Evolutionary conservation across 495 filamentous ascomycete genomes (phyloP), one percentile per base, ranked within the genome.

Genomic region (Parathielavia hyrcaniae): DNA sequence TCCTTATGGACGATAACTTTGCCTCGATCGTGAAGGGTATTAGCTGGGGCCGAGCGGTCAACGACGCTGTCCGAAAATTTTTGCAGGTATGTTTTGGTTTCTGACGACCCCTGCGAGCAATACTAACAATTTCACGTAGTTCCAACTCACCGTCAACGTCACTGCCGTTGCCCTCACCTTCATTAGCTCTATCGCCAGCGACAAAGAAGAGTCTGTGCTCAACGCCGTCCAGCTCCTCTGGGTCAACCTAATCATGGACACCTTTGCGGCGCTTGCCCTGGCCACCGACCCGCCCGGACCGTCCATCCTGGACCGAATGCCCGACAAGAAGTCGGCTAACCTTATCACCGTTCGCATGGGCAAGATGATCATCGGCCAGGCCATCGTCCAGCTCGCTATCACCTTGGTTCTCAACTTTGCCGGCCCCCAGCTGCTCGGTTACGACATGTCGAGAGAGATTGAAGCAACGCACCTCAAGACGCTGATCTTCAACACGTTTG

Each of bases 201-300:
- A 68, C 32, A 71, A 84, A 22, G 84, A 85, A 61, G 71, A 81
- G 54, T 90, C 89, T 48, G 90, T 95, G 39, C 75, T 95, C 47
- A 92, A 81, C 34, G 89, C 90, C 12, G 90, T 95, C 16, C 90
- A 95, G 73, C 79, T 95, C 35, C 81, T 95, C 32, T 95, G 90
- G 90, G 87, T 95, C 61, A 95, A 95, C 63, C 75, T 95, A 53
- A 95, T 95, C 69, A 95, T 95, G 90, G 90, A 95, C 62, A 93
- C 90, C 0, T 89, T 95, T 61, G 90, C 90, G 30, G 90, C 90
- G 13, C 79, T 95, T 5, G 90, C 90, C 26, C 78, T 95, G 41
- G 90, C 90, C 19, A 95, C 90, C 10, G 90, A 95, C 61, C 86
- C 87, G 16, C 90, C 90, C 30, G 84, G 83, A 0, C 81, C 86